These are phyloP conservation scores for Stentor coeruleus DNA, from an alignment of 73 alveolate species.

Conservation along the genomic window DNA sequence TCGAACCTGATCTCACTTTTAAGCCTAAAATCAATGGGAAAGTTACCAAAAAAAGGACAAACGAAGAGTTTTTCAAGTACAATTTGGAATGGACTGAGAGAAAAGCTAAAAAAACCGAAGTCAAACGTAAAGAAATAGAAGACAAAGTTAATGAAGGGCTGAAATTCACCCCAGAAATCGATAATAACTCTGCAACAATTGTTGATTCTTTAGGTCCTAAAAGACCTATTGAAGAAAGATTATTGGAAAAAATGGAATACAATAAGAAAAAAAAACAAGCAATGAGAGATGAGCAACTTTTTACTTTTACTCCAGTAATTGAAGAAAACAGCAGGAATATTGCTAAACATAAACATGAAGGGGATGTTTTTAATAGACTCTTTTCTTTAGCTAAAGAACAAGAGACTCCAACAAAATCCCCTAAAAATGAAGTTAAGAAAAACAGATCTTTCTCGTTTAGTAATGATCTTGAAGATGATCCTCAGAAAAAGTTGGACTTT, in stretches of 20 bases:
- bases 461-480: background rate
- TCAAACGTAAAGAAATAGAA: background rate
- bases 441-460: background rate
- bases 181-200: background rate
- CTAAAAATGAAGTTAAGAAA: background rate
- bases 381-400: background rate
- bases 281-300: background rate
- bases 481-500: background rate
- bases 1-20: background rate
- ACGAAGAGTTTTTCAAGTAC: background rate
- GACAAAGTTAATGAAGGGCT: background rate
- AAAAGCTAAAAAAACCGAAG: background rate
- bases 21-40: background rate
- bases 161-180: background rate
- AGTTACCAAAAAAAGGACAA: background rate
- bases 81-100: background rate
- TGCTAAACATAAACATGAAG: background rate
- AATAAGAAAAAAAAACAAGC: background rate
- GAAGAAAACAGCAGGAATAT: background rate
- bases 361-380: background rate
- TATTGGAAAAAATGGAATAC: background rate
- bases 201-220: background rate
- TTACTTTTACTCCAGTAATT: background rate
- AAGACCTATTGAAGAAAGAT: background rate
- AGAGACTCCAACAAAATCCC: background rate